A percentile compares a stretch with the other conserved stretches of the same genome.
Conservation (phyloP, 2,329 filamentous ascomycete species). For the Colletotrichum sojae region DNA sequence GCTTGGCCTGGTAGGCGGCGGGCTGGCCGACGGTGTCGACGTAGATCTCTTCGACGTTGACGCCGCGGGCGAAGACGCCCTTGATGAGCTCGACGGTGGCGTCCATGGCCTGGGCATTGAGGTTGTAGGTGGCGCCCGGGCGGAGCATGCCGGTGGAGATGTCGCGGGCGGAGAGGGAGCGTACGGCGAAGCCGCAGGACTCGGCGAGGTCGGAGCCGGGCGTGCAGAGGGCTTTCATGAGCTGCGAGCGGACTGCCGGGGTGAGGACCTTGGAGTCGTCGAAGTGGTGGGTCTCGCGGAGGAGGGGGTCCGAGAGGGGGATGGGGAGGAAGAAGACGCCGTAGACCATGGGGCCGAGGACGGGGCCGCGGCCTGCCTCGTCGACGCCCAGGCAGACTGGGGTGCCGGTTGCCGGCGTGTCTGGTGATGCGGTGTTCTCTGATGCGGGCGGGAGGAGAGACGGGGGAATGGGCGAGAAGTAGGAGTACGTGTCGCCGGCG, state of each 20-base stretch:
- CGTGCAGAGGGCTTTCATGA: slow-evolving; percentile 81
- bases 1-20: slow-evolving; percentile 83
- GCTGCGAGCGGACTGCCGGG: slow-evolving; percentile 79
- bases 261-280: slow-evolving; percentile 96
- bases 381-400: slow-evolving; percentile 87
- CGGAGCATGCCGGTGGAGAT: slow-evolving; percentile 85
- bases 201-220: slow-evolving; percentile 62
- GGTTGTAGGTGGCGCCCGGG: slow-evolving; percentile 79
- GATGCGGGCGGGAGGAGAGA: slow-evolving; percentile 63
- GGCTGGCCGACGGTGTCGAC: slow-evolving; percentile 95
- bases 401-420: slow-evolving; percentile 44
- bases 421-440: slow-evolving; percentile 44
- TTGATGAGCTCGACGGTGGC: slow-evolving; percentile 88
- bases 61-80: slow-evolving; percentile 80
- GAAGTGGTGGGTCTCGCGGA: slow-evolving; percentile 86
- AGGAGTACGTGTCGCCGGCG: slow-evolving; percentile 76
- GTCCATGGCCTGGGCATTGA: slow-evolving; percentile 96
- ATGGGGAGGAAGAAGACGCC: slow-evolving; percentile 82
- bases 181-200: slow-evolving; percentile 86
- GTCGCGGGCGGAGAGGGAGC: slow-evolving; percentile 85
- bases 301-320: slow-evolving; percentile 77
- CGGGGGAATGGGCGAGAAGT: slow-evolving; percentile 79
- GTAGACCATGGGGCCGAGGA: slow-evolving; percentile 87
- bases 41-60: slow-evolving; percentile 90
- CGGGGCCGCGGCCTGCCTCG: slow-evolving; percentile 93